Evolutionary conservation across 164 flowering plant genomes (phyloP).

Genomic region (Nelumbo lutea): DNA sequence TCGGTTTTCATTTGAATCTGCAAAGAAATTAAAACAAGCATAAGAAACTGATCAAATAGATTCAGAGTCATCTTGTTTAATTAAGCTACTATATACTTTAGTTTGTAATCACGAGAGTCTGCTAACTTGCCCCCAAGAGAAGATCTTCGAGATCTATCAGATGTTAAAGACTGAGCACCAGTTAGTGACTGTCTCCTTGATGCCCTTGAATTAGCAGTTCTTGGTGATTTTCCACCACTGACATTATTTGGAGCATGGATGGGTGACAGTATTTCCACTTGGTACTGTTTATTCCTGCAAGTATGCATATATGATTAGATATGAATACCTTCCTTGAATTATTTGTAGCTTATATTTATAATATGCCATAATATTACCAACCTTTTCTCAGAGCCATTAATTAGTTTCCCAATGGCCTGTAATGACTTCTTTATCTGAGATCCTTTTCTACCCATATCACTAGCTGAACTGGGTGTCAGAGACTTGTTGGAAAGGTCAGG

Average conservation of each 20-base stretch:
- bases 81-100: not conserved
- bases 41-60: not conserved
- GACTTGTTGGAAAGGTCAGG: slow-evolving; percentile 22
- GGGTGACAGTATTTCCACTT: slow-evolving; percentile 26
- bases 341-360: not conserved
- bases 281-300: slow-evolving; percentile 51
- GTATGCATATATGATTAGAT: not conserved
- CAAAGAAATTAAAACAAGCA: not conserved
- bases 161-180: slow-evolving; percentile 37
- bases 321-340: not conserved
- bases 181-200: slow-evolving; percentile 72
- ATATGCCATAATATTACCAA: slow-evolving; percentile 12
- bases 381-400: slow-evolving; percentile 85
- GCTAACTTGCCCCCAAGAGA: slow-evolving; percentile 66
- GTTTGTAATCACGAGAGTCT: slow-evolving; percentile 34
- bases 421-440: slow-evolving; percentile 78
- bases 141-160: slow-evolving; percentile 50
- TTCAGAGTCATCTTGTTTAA: not conserved
- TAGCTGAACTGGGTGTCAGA: slow-evolving; percentile 23
- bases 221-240: slow-evolving; percentile 35
- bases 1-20: slow-evolving; percentile 36
- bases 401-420: slow-evolving; percentile 70
- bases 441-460: slow-evolving; percentile 39
- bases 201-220: slow-evolving; percentile 33
- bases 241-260: slow-evolving; percentile 9